Evolutionary conservation across 805 yeast genomes (phyloP).

Genomic region (Debaryomyces hansenii): DNA sequence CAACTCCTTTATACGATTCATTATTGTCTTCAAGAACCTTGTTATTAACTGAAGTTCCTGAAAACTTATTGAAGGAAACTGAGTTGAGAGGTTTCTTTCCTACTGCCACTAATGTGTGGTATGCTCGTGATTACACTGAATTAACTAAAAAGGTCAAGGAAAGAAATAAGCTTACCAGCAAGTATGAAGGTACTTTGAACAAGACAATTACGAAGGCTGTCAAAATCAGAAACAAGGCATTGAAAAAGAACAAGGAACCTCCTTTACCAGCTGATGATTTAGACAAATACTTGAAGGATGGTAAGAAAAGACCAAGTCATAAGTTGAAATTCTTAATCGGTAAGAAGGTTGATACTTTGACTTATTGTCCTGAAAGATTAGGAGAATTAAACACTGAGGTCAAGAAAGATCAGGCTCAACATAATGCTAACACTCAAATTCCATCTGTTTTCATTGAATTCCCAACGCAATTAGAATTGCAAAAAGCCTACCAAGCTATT

Average conservation of each 20-base stretch:
- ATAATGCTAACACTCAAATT: constrained; percentile 50
- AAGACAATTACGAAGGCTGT: constrained; percentile 60
- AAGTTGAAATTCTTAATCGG: constrained; percentile 71
- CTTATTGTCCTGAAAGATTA: constrained; percentile 65
- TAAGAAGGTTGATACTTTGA: constrained; percentile 80
- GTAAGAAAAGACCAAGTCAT: constrained; percentile 79
- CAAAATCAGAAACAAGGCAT: constrained; percentile 52
- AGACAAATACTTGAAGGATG: constrained; percentile 63
- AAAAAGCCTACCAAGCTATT: constrained; percentile 82
- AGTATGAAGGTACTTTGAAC: constrained; percentile 67
- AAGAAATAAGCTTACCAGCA: constrained; percentile 58
- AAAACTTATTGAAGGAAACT: constrained; percentile 45
- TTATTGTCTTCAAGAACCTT: constrained; percentile 70
- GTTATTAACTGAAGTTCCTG: constrained; percentile 67
- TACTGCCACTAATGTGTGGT: constrained; percentile 56
- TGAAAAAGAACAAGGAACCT: constrained; percentile 55
- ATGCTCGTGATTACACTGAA: constrained; percentile 61
- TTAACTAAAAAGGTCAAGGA: constrained; percentile 59
- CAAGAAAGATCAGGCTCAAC: constrained; percentile 52
- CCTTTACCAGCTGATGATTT: constrained; percentile 60
- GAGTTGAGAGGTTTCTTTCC: constrained; percentile 63
- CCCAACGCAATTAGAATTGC: constrained; percentile 82
- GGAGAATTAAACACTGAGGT: constrained; percentile 72
- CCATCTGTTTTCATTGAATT: constrained; percentile 82
- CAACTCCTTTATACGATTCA: constrained; percentile 72